phyloP scores from a whole-genome alignment of 805 yeast genomes.

The Lachancea kluyveri region DNA sequence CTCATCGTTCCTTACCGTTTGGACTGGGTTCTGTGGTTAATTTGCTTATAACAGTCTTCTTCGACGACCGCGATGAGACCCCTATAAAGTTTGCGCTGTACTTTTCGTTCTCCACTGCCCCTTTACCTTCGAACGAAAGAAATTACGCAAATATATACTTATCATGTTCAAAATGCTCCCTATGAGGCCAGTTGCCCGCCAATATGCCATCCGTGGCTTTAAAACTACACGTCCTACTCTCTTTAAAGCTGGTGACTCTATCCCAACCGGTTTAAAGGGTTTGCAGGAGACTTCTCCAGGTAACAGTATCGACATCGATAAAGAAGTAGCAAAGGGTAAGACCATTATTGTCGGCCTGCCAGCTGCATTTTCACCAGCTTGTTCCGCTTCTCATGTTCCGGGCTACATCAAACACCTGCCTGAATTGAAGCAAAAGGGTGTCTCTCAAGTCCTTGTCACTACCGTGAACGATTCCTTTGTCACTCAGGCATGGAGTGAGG shows the following conservation, averaged over 20 bases:
- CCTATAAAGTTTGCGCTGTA: too few species aligned
- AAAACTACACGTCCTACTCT: slow-evolving; percentile 19
- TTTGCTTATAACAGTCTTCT: too few species aligned
- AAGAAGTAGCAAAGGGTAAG: slow-evolving; percentile 41
- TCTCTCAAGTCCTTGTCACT: slow-evolving; percentile 52
- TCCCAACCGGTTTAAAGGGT: slow-evolving; percentile 51
- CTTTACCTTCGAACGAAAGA: too few species aligned
- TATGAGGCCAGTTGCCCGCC: not conserved
- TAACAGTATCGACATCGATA: slow-evolving; percentile 49
- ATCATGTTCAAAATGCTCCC: slow-evolving; percentile 4
- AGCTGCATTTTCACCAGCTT: slow-evolving; percentile 82
- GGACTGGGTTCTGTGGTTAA: too few species aligned
- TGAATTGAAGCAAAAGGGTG: slow-evolving; percentile 61
- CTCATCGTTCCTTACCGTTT: slow-evolving; percentile 10
- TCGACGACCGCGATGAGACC: too few species aligned
- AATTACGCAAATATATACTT: slow-evolving; percentile 1
- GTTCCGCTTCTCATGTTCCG: slow-evolving; percentile 65
- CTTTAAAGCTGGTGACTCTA: slow-evolving; percentile 50
- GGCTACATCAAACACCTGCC: slow-evolving; percentile 49
- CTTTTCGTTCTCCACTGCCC: too few species aligned
- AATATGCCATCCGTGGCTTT: slow-evolving; percentile 18
- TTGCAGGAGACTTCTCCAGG: slow-evolving; percentile 60
- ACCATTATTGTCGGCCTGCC: slow-evolving; percentile 60
- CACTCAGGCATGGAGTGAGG: slow-evolving; percentile 69
- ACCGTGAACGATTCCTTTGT: slow-evolving; percentile 88